Evolutionary conservation across 1,139 yeast species (phyloP), one percentile per base, ranked within the genome.

Genomic region (Geotrichum cucujoidarum): DNA sequence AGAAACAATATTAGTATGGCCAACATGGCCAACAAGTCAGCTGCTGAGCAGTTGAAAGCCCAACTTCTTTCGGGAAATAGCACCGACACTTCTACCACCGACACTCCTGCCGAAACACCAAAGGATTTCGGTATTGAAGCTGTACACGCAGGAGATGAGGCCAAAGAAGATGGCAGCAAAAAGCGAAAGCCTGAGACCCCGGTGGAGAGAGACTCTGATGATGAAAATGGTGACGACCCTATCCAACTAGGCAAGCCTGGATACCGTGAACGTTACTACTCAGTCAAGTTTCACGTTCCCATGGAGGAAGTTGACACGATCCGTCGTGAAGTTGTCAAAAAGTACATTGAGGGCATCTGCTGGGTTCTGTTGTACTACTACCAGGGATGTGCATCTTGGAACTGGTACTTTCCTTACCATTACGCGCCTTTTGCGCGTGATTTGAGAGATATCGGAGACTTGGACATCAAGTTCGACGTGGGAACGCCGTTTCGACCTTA

Each of bases 301-400:
- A 72, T 74, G 7, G 74, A 74, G 4, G 79, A 76, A 38, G 86
- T 84, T 56, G 74, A 81, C 30, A 75, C 76, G 1, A 73, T 79
- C 33, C 76, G 83, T 46, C 75, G 75, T 52, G 73, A 77, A 37
- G 80, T 92, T 60, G 90, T 83, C 0, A 72, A 72, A 45, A 77
- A 81, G 50, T 94, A 94, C 62, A 76, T 94, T 51, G 97, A 92
- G 66, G 99, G 99, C 52, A 84, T 92, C 5, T 81, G 95, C 16
- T 94, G 99, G 99, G 96, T 84, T 1, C 72, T 92, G 53, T 68
- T 86, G 49, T 94, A 94, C 65, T 94, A 94, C 68, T 92, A 87
- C 64, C 98, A 92, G 68, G 97, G 97, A 2, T 92, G 97, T 68
- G 95, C 96, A 0, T 90, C 97, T 0, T 94, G 99, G 99, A 84